A percentile compares a stretch with the other conserved stretches of the same genome.
Evolutionary conservation across 768 basidiomycete genomes (phyloP).

Genomic region (Mycena galopus): DNA sequence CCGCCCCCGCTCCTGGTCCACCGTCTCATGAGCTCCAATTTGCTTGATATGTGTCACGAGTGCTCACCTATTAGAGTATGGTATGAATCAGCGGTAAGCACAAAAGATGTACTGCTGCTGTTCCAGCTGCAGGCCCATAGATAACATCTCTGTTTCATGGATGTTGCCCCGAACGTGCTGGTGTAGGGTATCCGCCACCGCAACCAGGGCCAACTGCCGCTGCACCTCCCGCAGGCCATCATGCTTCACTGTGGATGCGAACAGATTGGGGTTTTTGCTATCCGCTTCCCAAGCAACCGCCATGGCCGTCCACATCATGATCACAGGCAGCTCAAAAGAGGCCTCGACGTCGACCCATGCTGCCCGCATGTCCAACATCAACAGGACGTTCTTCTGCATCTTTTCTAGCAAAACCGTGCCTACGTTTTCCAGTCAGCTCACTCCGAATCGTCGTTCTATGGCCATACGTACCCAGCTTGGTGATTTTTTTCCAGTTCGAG

Average conservation of each 20-base stretch:
- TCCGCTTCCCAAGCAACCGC: slow-evolving; percentile 28
- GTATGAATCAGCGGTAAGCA: too few species aligned
- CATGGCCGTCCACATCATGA: slow-evolving; percentile 12
- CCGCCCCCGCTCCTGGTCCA: too few species aligned
- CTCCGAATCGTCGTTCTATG: too few species aligned
- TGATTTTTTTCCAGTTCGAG: too few species aligned
- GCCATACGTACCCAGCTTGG: too few species aligned
- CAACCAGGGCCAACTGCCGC: slow-evolving; percentile 23
- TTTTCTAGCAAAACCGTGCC: not conserved
- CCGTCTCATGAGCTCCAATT: too few species aligned
- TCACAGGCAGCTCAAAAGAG: slow-evolving; percentile 41
- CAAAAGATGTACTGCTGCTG: too few species aligned
- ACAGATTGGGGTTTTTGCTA: slow-evolving; percentile 25
- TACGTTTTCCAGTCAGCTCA: not conserved
- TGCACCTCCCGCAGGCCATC: slow-evolving; percentile 23
- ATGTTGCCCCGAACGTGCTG: slow-evolving; percentile 22
- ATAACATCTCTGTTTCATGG: slow-evolving; percentile 26
- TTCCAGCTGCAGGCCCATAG: slow-evolving; percentile 26
- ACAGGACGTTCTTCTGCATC: not conserved
- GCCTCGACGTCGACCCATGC: not conserved
- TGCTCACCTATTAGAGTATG: too few species aligned
- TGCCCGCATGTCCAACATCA: not conserved
- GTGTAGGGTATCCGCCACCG: not conserved
- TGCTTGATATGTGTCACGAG: too few species aligned
- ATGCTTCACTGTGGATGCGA: slow-evolving; percentile 3